Percentiles rank a stretch among this genome's conserved stretches.
phyloP scores from a whole-genome alignment of 768 basidiomycete species.

The Russula sp. region DNA sequence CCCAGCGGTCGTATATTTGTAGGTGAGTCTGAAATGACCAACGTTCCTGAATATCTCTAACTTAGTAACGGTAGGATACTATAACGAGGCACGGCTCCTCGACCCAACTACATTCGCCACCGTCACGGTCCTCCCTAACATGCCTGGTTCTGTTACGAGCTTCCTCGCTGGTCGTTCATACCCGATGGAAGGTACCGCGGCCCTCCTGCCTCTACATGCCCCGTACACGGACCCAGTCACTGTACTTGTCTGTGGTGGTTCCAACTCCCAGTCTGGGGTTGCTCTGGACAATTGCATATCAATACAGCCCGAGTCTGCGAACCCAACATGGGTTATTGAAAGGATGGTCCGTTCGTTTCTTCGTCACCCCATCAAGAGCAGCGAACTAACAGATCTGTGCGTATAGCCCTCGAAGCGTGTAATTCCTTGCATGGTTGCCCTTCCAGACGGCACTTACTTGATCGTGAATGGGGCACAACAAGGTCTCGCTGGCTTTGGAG shows the following conservation, averaged over 20 bases:
- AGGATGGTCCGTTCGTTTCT: slow-evolving; percentile 53
- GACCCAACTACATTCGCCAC: slow-evolving; percentile 61
- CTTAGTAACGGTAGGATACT: slow-evolving; percentile 44
- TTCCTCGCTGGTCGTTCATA: slow-evolving; percentile 68
- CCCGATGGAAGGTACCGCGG: slow-evolving; percentile 63
- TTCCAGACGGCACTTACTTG: slow-evolving; percentile 68
- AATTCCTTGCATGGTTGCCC: slow-evolving; percentile 64
- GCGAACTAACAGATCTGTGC: not conserved
- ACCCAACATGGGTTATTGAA: slow-evolving; percentile 63
- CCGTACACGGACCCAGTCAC: slow-evolving; percentile 68
- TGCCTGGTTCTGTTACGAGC: slow-evolving; percentile 66
- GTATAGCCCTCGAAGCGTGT: slow-evolving; percentile 61
- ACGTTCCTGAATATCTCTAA: not conserved
- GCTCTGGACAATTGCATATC: slow-evolving; percentile 65
- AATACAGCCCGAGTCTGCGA: slow-evolving; percentile 54
- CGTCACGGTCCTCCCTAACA: slow-evolving; percentile 52
- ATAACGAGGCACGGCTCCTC: slow-evolving; percentile 73
- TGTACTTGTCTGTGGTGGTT: slow-evolving; percentile 73
- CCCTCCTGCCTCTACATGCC: slow-evolving; percentile 59
- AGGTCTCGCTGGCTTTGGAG: slow-evolving; percentile 67
- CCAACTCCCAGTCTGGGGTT: slow-evolving; percentile 43
- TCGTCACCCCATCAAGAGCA: not conserved
- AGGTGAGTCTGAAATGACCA: slow-evolving; percentile 35
- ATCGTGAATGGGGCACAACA: slow-evolving; percentile 69
- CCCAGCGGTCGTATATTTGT: slow-evolving; percentile 65